A percentile compares a stretch with the other conserved stretches of the same genome.
These are phyloP conservation scores for Backusella tuberculispora DNA, from an alignment of 192 early-diverging fungal species.

Conservation along the genomic window DNA sequence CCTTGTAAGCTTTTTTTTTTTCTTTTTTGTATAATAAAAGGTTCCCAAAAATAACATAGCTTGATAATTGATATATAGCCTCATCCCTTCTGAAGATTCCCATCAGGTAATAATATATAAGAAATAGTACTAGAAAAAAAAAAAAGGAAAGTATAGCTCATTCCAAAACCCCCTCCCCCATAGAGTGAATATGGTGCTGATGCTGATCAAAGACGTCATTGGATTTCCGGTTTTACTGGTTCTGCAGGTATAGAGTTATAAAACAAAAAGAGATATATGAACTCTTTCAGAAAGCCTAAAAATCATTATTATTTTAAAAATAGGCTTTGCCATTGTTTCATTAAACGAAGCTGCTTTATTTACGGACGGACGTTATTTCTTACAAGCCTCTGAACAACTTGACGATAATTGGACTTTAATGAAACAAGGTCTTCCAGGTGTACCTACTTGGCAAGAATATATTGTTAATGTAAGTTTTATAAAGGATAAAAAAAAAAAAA, in stretches of 20 bases:
- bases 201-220: conserved; percentile 84
- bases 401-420: conserved; percentile 92
- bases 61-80: conserved; percentile 38
- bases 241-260: conserved; percentile 70
- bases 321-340: conserved; percentile 88
- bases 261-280: neutral
- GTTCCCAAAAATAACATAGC: too few species aligned
- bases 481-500: neutral
- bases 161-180: neutral
- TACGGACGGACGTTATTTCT: conserved; percentile 95
- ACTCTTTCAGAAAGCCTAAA: neutral
- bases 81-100: conserved; percentile 95
- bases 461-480: conserved; percentile 64
- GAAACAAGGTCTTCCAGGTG: conserved; percentile 85
- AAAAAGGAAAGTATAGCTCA: neutral
- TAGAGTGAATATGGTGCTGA: conserved; percentile 94
- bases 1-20: conserved; percentile 46
- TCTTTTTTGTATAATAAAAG: neutral
- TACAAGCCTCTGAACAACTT: conserved; percentile 92
- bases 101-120: conserved; percentile 72
- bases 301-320: neutral
- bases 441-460: conserved; percentile 92
- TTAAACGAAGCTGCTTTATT: conserved; percentile 82
- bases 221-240: conserved; percentile 94
- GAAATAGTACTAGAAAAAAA: neutral